Conservation (phyloP, 345 rosid genomes). For the Salix arbutifolia region DNA sequence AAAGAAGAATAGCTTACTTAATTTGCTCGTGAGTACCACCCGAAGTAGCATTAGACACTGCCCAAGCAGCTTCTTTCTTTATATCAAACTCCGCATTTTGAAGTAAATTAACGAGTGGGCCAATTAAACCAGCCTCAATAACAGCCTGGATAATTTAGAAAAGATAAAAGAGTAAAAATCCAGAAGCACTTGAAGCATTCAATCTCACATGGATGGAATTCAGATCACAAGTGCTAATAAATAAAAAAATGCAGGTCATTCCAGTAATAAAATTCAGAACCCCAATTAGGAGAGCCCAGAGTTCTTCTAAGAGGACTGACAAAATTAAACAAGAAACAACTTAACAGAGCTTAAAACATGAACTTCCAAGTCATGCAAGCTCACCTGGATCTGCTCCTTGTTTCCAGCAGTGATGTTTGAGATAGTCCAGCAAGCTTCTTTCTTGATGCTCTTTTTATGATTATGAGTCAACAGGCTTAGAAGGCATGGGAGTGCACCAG, state of each 20-base stretch:
- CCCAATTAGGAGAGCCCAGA: neutral
- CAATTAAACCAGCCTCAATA: slow-evolving; percentile 19
- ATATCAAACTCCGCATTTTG: slow-evolving; percentile 30
- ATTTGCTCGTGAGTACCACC: slow-evolving; percentile 23
- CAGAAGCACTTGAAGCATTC: neutral
- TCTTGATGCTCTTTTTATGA: slow-evolving; percentile 28
- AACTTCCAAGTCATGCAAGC: neutral
- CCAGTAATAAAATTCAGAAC: neutral
- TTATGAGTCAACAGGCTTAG: slow-evolving; percentile 19
- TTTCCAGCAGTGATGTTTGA: slow-evolving; percentile 35
- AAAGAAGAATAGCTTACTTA: slow-evolving; percentile 8
- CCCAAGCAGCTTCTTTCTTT: slow-evolving; percentile 37
- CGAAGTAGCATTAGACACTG: slow-evolving; percentile 29
- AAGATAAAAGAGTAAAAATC: neutral
- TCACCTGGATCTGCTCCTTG: slow-evolving; percentile 25
- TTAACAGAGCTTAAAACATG: neutral
- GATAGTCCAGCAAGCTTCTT: slow-evolving; percentile 34
- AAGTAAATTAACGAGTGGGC: slow-evolving; percentile 21
- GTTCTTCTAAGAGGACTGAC: neutral
- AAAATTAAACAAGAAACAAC: neutral
- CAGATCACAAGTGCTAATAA: neutral
- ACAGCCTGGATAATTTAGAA: slow-evolving; percentile 17
- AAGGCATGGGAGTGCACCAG: slow-evolving; percentile 22
- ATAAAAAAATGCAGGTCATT: neutral
- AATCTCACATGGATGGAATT: neutral